phyloP scores from a whole-genome alignment of 306 rosid species.

The Heteromeles arbutifolia region DNA sequence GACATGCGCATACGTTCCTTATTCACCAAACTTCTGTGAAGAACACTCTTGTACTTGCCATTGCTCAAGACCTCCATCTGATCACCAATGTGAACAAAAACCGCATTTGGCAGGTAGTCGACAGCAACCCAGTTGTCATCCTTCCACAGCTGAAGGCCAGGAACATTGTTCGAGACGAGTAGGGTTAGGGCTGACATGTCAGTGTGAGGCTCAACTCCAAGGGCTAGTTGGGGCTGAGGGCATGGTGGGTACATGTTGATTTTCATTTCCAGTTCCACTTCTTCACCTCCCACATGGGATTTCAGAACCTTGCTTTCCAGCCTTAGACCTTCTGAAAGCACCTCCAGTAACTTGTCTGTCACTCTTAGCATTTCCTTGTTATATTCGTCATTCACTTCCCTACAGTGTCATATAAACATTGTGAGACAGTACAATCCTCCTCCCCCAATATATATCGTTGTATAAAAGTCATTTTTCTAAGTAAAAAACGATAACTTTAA shows the following conservation, averaged over 20 bases:
- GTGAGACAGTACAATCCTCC: no score
- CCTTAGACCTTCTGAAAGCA: slow-evolving; percentile 50
- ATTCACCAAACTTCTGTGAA: slow-evolving; percentile 65
- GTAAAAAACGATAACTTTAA: no score
- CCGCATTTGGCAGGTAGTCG: slow-evolving; percentile 33
- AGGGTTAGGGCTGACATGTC: slow-evolving; percentile 66
- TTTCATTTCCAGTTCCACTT: slow-evolving; percentile 56
- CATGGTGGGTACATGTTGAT: slow-evolving; percentile 75
- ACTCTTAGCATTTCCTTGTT: slow-evolving; percentile 37
- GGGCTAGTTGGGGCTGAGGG: slow-evolving; percentile 59
- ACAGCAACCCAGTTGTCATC: slow-evolving; percentile 44
- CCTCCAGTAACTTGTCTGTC: slow-evolving; percentile 29
- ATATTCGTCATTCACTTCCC: slow-evolving; percentile 50
- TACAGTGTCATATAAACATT: background rate
- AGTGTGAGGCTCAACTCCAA: slow-evolving; percentile 73
- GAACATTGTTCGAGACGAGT: slow-evolving; percentile 49
- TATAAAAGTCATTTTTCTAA: no score
- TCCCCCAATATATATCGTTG: no score
- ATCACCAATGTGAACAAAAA: slow-evolving; percentile 56
- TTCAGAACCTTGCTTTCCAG: slow-evolving; percentile 37
- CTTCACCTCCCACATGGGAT: slow-evolving; percentile 34
- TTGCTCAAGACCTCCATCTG: slow-evolving; percentile 56
- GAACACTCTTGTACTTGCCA: slow-evolving; percentile 56
- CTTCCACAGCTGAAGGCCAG: slow-evolving; percentile 57
- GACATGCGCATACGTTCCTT: slow-evolving; percentile 54